These are phyloP conservation scores for Podaxis mareebaensis DNA, from an alignment of 768 basidiomycete genomes.

Conservation along the genomic window DNA sequence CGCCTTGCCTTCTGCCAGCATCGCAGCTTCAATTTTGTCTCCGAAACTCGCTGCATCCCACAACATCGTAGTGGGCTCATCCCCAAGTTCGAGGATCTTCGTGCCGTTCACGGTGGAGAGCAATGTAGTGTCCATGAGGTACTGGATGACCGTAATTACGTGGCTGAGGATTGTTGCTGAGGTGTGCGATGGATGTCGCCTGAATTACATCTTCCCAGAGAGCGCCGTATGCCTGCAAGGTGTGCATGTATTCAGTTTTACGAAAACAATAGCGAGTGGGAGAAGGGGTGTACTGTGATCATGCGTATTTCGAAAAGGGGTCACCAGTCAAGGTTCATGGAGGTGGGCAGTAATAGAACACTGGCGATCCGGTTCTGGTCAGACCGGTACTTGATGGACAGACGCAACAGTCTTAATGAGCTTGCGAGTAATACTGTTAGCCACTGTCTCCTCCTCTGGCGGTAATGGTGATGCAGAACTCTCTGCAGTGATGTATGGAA, in stretches of 20 bases:
- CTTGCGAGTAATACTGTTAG: conserved; percentile 78
- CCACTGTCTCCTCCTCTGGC: conserved; percentile 63
- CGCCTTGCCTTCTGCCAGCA: conserved; percentile 85
- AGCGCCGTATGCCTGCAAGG: conserved; percentile 69
- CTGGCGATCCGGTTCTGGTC: conserved; percentile 81
- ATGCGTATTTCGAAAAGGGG: conserved; percentile 93
- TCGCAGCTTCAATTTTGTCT: conserved; percentile 82
- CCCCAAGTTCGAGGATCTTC: conserved; percentile 87
- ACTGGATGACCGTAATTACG: conserved; percentile 69
- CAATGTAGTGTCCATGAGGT: conserved; percentile 71
- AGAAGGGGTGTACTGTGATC: conserved; percentile 62
- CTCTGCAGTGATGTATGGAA: too few species aligned
- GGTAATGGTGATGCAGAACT: too few species aligned
- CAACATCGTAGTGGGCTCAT: conserved; percentile 75
- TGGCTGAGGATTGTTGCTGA: conserved; percentile 72
- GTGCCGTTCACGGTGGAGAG: conserved; percentile 82
- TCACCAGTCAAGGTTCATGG: conserved; percentile 75
- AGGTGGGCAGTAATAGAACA: conserved; percentile 73
- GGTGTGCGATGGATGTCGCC: conserved; percentile 89
- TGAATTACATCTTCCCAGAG: conserved; percentile 92
- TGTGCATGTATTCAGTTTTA: background rate
- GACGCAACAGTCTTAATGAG: conserved; percentile 87
- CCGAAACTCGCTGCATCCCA: conserved; percentile 77
- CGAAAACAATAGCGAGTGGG: background rate
- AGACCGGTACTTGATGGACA: conserved; percentile 93